phyloP scores from a whole-genome alignment of 2,329 filamentous ascomycete genomes.

The Shiraia bambusicola region DNA sequence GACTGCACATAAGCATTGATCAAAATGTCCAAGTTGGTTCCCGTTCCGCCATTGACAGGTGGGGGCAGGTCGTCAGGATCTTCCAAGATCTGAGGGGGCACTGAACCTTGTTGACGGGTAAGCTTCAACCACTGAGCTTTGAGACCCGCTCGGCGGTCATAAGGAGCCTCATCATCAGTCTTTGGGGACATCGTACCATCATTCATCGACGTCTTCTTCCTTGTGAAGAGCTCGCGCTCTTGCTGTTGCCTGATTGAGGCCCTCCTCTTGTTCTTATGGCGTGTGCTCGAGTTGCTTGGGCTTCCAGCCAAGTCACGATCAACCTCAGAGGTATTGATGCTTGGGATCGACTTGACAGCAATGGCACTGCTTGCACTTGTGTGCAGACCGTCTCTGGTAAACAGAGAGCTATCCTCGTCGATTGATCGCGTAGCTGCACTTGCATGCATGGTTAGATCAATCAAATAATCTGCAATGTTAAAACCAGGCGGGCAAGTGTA shows the following conservation, averaged over 20 bases:
- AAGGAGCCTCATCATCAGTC: conserved; percentile 61
- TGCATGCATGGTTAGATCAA: conserved; percentile 97
- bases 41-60: conserved; percentile 56
- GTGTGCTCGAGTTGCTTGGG: conserved; percentile 60
- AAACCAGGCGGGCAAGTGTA: conserved; percentile 94
- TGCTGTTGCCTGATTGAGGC: conserved; percentile 84
- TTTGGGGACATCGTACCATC: conserved; percentile 59
- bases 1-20: conserved; percentile 76
- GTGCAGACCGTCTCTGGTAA: conserved; percentile 64
- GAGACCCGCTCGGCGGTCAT: conserved; percentile 53
- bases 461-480: conserved; percentile 97
- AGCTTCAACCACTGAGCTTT: conserved; percentile 62
- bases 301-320: conserved; percentile 62
- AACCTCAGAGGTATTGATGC: conserved; percentile 73
- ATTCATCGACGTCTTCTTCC: conserved; percentile 64
- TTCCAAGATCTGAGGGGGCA: conserved; percentile 65
- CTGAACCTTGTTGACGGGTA: conserved; percentile 55
- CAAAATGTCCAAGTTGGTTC: conserved; percentile 79
- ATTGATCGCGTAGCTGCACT: conserved; percentile 58
- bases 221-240: conserved; percentile 85
- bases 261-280: conserved; percentile 69
- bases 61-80: conserved; percentile 66
- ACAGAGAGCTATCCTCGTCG: conserved; percentile 59
- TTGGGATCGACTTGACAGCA: conserved; percentile 87
- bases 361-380: conserved; percentile 83